phyloP scores from a whole-genome alignment of 73 alveolate species.

The Paramecium sexaurelia region DNA sequence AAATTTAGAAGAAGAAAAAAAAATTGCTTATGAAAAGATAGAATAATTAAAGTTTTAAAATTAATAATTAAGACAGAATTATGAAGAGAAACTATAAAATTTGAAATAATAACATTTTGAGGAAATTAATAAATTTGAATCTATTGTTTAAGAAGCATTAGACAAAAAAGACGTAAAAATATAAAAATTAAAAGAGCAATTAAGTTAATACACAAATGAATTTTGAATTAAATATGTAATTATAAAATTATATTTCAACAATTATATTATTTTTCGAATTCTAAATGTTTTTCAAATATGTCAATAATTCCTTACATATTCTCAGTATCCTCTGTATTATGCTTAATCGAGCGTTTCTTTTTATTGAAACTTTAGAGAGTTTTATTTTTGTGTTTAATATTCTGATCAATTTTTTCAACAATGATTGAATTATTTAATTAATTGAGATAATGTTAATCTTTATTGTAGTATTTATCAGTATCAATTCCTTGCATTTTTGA shows the following conservation, averaged over 20 bases:
- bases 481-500: neutral
- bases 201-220: neutral
- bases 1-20: constrained; percentile 18
- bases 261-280: constrained; percentile 32
- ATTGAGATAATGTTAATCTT: constrained; percentile 30
- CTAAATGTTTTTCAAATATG: constrained; percentile 25
- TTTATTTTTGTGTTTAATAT: neutral
- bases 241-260: neutral
- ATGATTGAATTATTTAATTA: constrained; percentile 1
- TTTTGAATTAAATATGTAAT: neutral
- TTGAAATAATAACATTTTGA: neutral
- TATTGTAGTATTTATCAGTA: constrained; percentile 3
- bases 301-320: constrained; percentile 19
- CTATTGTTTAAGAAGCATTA: constrained; percentile 20
- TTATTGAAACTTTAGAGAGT: neutral
- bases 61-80: neutral
- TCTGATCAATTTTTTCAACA: neutral
- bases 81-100: neutral
- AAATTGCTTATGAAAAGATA: constrained; percentile 22
- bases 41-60: neutral
- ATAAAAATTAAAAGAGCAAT: neutral
- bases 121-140: constrained; percentile 8
- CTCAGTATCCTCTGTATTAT: neutral
- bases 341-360: neutral
- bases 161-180: constrained; percentile 26